Percentiles rank a stretch among this genome's conserved stretches.
Evolutionary conservation across 805 yeast species (phyloP).

Genomic region (Vanderwaltozyma yarrowii): DNA sequence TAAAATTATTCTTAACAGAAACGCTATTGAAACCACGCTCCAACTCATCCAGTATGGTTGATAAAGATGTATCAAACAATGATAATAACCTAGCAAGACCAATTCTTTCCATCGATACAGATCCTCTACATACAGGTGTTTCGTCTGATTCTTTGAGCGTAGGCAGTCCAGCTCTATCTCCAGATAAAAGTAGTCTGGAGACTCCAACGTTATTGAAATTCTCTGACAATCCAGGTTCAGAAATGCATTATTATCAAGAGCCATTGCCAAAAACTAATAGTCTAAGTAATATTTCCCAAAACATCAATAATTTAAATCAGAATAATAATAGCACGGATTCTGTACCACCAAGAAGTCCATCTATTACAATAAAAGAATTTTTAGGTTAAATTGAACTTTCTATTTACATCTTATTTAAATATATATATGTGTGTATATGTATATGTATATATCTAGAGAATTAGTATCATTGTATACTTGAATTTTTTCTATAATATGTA

Average conservation of each 20-base stretch:
- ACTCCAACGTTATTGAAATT: slow-evolving; percentile 26
- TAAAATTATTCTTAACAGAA: slow-evolving; percentile 28
- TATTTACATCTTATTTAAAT: too few species aligned
- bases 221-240: slow-evolving; percentile 11
- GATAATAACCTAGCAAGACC: slow-evolving; percentile 8
- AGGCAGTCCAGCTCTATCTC: slow-evolving; percentile 25
- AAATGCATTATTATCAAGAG: slow-evolving; percentile 23
- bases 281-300: not conserved
- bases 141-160: slow-evolving; percentile 8
- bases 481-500: too few species aligned
- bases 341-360: slow-evolving; percentile 1
- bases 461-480: too few species aligned
- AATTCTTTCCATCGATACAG: slow-evolving; percentile 20
- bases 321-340: not conserved
- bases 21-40: slow-evolving; percentile 26
- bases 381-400: too few species aligned
- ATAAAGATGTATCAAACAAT: not conserved
- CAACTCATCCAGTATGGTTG: slow-evolving; percentile 1
- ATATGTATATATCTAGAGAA: too few species aligned
- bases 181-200: slow-evolving; percentile 16
- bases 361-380: slow-evolving; percentile 8
- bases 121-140: slow-evolving; percentile 17
- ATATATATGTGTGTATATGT: too few species aligned
- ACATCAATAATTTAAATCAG: not conserved
- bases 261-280: slow-evolving; percentile 18